Conservation (phyloP, 192 early-diverging fungal species). For the Coemansia sp. region DNA sequence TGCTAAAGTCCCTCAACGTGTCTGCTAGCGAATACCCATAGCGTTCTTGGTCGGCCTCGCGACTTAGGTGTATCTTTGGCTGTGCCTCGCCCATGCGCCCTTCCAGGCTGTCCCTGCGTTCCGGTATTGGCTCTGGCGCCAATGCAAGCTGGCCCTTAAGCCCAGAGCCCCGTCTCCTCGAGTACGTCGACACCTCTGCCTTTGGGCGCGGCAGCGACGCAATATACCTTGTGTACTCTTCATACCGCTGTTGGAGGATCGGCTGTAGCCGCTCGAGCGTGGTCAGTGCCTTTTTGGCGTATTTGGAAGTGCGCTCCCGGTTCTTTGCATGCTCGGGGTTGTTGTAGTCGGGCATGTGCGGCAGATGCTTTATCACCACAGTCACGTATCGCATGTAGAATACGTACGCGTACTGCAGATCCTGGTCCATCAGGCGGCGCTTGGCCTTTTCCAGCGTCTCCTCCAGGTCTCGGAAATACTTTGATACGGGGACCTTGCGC, state of each 20-base stretch:
- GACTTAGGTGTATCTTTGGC: conserved; percentile 19
- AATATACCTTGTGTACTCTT: conserved; percentile 52
- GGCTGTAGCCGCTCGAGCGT: conserved; percentile 61
- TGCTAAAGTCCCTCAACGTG: conserved; percentile 1
- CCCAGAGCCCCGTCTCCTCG: conserved; percentile 15
- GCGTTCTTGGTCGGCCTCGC: conserved; percentile 8
- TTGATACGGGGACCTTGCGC: conserved; percentile 35
- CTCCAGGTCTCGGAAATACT: conserved; percentile 47
- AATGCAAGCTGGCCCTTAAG: conserved; percentile 6
- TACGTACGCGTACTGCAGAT: conserved; percentile 69
- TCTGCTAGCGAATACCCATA: conserved; percentile 12
- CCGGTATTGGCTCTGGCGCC: not conserved
- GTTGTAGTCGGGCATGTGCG: conserved; percentile 58
- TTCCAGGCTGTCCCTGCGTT: conserved; percentile 3
- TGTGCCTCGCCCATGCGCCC: not conserved
- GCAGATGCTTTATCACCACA: conserved; percentile 60
- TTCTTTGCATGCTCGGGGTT: conserved; percentile 50
- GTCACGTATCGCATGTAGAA: conserved; percentile 68
- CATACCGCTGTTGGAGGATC: conserved; percentile 55
- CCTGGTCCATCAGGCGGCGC: conserved; percentile 61
- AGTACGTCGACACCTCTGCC: conserved; percentile 38
- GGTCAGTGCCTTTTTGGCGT: conserved; percentile 57
- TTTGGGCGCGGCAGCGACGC: conserved; percentile 27
- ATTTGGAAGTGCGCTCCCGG: conserved; percentile 38
- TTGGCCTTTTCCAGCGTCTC: conserved; percentile 50